Base-by-base conservation (phyloP, 768 basidiomycete genomes). In the Tulasnella calospora region DNA sequence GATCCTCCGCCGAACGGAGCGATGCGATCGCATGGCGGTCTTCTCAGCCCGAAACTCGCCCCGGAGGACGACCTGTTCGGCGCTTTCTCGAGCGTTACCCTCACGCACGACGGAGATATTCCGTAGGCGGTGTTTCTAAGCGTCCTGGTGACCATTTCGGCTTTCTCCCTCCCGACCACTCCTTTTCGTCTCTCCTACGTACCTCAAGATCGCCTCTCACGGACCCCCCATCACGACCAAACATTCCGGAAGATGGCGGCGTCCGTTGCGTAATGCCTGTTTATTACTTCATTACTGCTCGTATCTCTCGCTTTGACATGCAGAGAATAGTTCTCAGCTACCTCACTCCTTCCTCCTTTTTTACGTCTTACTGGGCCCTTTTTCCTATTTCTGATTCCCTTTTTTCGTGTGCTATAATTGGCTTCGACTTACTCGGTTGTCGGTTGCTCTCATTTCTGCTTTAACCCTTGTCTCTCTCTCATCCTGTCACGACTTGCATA, bases 1-100 rank as follows among this genome's bases (percentile, higher is more conserved):
- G 87, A 87, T 80, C 85, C 79, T 80, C 77, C 74, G 23, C 33
- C 76, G 47, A 79, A 70, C 57, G 55, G 70, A 40, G 4, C 47
- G 17, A 7, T 76, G 40, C 35, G 51, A 41, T 21, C 46, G 51
- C 74, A 69, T 13, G 61, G 67, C 30, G 41, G 35, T 21, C 40
- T 76, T 38, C 75, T 76, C 35, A 76, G 75, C 57, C 77, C 55
- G 67, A 80, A 71, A 46, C 47, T 46, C 35, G 83, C 84, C 78
- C 84, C 85, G 67, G 88, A 88, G 78, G 86, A 85, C 80, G 94
- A 96, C 84, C 85, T 94, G 81, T 97, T 97, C 85, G 91, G 90
- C 74, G 92, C 89, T 70, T 98, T 98, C 85, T 92, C 91, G 82
- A 95, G 93, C 84, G 94, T 98, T 82, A 98, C 96, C 44, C 79